phyloP scores from a whole-genome alignment of 345 rosid genomes.

The Trapa bicornis region DNA sequence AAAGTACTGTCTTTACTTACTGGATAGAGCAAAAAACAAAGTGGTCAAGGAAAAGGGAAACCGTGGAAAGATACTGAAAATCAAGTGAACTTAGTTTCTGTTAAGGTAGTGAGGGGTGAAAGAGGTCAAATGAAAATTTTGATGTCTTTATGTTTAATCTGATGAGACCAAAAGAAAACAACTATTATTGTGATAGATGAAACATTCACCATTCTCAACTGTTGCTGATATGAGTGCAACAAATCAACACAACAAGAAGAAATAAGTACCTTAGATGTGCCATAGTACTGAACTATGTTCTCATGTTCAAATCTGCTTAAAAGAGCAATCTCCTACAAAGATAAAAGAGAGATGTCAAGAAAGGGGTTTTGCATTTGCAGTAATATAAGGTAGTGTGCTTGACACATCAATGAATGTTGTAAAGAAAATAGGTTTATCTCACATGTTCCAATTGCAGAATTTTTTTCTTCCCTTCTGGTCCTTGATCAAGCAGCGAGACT shows the following conservation, averaged over 20 bases:
- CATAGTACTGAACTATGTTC: slow-evolving; percentile 75
- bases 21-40: not conserved
- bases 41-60: not conserved
- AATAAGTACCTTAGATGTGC: slow-evolving; percentile 60
- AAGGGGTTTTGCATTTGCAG: not conserved
- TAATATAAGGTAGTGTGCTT: not conserved
- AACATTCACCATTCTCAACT: not conserved
- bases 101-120: not conserved
- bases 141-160: not conserved
- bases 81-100: not conserved
- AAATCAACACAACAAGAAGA: slow-evolving; percentile 6
- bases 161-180: not conserved
- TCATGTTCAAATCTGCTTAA: slow-evolving; percentile 81
- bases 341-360: not conserved
- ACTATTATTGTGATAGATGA: not conserved
- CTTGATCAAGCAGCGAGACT: slow-evolving; percentile 89
- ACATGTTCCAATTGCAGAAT: slow-evolving; percentile 81
- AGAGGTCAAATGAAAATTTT: not conserved
- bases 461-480: slow-evolving; percentile 60
- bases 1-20: not conserved
- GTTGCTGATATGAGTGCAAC: not conserved
- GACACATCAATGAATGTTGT: not conserved
- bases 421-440: not conserved
- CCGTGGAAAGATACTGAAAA: no score
- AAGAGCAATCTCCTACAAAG: slow-evolving; percentile 72